These are phyloP conservation scores for Styphnolobium japonicum DNA, from an alignment of 306 rosid species.

Conservation along the genomic window DNA sequence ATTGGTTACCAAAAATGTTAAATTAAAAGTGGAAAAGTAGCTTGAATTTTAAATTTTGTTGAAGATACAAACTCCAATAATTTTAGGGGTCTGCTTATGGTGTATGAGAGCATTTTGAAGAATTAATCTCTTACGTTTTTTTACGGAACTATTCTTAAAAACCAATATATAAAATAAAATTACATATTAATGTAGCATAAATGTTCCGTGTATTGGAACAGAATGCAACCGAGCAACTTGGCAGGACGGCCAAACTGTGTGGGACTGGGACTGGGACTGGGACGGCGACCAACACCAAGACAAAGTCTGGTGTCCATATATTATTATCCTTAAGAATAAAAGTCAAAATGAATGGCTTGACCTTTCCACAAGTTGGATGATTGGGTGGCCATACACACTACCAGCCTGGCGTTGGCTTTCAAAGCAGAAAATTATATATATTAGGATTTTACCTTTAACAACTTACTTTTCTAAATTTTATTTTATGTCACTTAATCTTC, in stretches of 20 bases:
- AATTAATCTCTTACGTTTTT: too few relatives aligned
- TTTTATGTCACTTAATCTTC: too few relatives aligned
- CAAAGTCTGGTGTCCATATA: not conserved
- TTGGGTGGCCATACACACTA: constrained; percentile 11
- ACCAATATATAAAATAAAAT: too few relatives aligned
- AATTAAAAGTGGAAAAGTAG: not conserved
- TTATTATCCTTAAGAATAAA: not conserved
- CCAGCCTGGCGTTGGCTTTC: not conserved
- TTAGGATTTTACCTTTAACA: too few relatives aligned
- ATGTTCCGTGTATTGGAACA: not conserved
- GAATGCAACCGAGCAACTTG: not conserved
- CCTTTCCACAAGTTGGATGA: not conserved
- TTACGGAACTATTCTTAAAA: too few relatives aligned
- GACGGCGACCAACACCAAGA: too few relatives aligned
- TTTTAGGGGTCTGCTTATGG: too few relatives aligned
- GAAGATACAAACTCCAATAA: not conserved
- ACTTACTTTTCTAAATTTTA: too few relatives aligned
- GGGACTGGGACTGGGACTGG: too few relatives aligned
- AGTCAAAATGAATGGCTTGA: constrained; percentile 3
- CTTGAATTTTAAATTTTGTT: not conserved
- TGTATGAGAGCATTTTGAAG: too few relatives aligned
- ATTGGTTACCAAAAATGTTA: not conserved
- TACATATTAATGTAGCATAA: not conserved
- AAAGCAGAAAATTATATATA: too few relatives aligned
- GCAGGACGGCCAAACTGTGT: not conserved